These are phyloP conservation scores for Cicer pinnatifidum DNA, from an alignment of 306 rosid species.

Conservation along the genomic window DNA sequence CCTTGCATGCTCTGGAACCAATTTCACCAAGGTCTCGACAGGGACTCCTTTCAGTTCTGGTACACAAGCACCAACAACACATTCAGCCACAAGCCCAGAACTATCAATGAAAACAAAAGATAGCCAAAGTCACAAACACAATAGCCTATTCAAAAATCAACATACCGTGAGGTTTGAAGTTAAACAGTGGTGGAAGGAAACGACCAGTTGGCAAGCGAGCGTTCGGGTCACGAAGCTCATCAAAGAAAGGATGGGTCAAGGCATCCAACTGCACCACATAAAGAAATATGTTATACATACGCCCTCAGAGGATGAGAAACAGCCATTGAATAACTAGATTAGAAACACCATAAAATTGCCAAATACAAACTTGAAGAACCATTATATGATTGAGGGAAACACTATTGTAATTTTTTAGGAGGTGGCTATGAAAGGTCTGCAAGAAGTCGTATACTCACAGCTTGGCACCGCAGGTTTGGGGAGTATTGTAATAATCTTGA, in stretches of 20 bases:
- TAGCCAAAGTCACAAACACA: background rate
- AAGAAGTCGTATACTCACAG: constrained; percentile 62
- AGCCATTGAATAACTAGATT: constrained; percentile 8
- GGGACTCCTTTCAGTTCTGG: constrained; percentile 89
- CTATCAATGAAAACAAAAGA: background rate
- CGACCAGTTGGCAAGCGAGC: constrained; percentile 94
- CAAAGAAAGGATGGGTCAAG: constrained; percentile 88
- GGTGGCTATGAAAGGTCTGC: background rate
- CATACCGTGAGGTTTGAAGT: constrained; percentile 91
- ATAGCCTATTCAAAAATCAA: constrained; percentile 11
- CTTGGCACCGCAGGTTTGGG: constrained; percentile 87
- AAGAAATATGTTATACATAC: constrained; percentile 16
- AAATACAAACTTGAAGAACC: constrained; percentile 22
- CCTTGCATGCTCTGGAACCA: constrained; percentile 93
- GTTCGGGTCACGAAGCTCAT: constrained; percentile 84
- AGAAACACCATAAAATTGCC: constrained; percentile 31
- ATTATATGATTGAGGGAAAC: constrained; percentile 3
- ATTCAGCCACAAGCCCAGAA: constrained; percentile 22
- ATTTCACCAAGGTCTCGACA: constrained; percentile 72
- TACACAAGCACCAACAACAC: constrained; percentile 30
- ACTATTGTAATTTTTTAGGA: background rate
- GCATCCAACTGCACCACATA: constrained; percentile 76
- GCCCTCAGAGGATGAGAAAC: background rate
- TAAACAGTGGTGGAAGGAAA: constrained; percentile 89
- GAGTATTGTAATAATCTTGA: constrained; percentile 94